These are phyloP conservation scores for Penicillium glabrum DNA, from an alignment of 2,329 filamentous ascomycete species.

Conservation along the genomic window DNA sequence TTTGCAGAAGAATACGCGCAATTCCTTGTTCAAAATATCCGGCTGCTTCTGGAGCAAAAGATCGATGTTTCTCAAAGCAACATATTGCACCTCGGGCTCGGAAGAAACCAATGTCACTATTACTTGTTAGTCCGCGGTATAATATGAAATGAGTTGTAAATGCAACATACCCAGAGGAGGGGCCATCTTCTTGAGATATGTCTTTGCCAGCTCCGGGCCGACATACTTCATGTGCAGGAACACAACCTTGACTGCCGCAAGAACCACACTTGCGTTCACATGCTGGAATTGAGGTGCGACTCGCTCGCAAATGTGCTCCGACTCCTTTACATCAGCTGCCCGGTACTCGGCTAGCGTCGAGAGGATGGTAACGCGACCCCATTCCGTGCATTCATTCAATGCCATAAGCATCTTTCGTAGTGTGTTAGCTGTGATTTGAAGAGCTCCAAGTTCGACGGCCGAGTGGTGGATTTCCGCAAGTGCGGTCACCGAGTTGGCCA, in stretches of 20 bases:
- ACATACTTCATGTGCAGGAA: conserved; percentile 93
- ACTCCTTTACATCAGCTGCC: conserved; percentile 85
- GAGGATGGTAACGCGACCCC: conserved; percentile 92
- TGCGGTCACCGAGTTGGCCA: conserved; percentile 94
- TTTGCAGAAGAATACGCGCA: conserved; percentile 99
- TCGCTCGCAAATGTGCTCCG: conserved; percentile 96
- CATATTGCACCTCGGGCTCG: conserved; percentile 95
- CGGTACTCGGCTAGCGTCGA: conserved; percentile 87
- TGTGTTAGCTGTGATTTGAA: conserved; percentile 76
- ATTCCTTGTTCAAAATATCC: conserved; percentile 94
- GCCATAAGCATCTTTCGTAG: conserved; percentile 97
- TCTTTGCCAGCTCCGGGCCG: conserved; percentile 72
- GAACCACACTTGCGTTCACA: conserved; percentile 92
- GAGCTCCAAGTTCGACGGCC: conserved; percentile 83
- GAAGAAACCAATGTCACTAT: conserved; percentile 92
- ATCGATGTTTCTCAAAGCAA: conserved; percentile 93
- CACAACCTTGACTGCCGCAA: conserved; percentile 96
- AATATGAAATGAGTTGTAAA: not conserved
- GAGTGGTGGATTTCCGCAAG: conserved; percentile 88
- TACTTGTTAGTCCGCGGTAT: conserved; percentile 24
- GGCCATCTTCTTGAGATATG: conserved; percentile 98
- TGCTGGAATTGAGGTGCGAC: conserved; percentile 97
- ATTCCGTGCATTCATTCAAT: conserved; percentile 96
- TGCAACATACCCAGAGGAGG: conserved; percentile 75
- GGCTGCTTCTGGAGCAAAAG: conserved; percentile 92